A percentile compares a stretch with the other conserved stretches of the same genome.
Conservation (phyloP, 1,139 yeast species). For the Taiozyma onychis region DNA sequence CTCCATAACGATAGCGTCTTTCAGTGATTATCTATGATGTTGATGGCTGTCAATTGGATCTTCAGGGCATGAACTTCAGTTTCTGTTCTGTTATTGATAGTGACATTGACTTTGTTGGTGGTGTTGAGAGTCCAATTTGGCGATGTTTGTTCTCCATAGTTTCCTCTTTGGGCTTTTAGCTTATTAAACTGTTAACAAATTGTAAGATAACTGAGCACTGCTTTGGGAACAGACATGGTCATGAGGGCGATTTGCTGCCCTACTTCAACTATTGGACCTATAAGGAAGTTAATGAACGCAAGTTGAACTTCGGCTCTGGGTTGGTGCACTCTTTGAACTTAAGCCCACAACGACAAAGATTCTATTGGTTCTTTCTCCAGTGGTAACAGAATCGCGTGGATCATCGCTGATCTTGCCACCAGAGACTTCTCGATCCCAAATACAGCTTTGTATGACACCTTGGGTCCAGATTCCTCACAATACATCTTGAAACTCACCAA, state of each 20-base stretch:
- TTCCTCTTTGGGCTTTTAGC: too few species aligned
- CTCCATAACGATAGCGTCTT: too few species aligned
- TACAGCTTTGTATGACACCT: slow-evolving; percentile 57
- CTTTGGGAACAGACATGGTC: slow-evolving; percentile 31
- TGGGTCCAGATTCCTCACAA: slow-evolving; percentile 53
- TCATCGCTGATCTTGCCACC: slow-evolving; percentile 53
- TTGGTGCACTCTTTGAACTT: slow-evolving; percentile 32
- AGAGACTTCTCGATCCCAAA: slow-evolving; percentile 43
- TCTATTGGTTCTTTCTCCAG: slow-evolving; percentile 50
- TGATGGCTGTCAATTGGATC: too few species aligned
- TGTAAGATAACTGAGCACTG: slow-evolving; percentile 14
- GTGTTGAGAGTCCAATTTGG: too few species aligned
- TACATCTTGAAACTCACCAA: slow-evolving; percentile 52
- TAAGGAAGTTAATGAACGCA: slow-evolving; percentile 26
- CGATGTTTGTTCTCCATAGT: too few species aligned
- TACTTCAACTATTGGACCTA: slow-evolving; percentile 33
- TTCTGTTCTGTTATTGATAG: too few species aligned
- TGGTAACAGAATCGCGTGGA: slow-evolving; percentile 54
- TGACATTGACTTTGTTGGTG: too few species aligned
- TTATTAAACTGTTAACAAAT: too few species aligned
- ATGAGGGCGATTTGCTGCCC: neutral
- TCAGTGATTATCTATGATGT: too few species aligned
- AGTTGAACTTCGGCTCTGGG: slow-evolving; percentile 41
- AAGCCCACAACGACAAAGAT: slow-evolving; percentile 17
- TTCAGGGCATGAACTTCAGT: too few species aligned